These are phyloP conservation scores for Apiospora phragmitis DNA, from an alignment of 2,329 filamentous ascomycete genomes.

Conservation along the genomic window DNA sequence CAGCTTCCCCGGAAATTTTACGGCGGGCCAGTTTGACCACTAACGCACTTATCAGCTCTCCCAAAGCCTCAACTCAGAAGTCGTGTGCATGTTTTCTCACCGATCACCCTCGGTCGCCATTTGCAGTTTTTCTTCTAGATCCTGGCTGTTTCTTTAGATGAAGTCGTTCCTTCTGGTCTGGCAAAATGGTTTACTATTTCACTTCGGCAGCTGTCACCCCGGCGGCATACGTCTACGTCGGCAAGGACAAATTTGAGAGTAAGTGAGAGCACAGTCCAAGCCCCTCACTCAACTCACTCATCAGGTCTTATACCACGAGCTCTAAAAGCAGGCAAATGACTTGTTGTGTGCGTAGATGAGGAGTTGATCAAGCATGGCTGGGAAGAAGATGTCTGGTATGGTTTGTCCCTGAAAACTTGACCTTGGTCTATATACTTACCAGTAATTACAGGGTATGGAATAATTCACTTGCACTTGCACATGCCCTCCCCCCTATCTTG, in stretches of 20 bases:
- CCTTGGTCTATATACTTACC: not conserved
- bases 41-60: constrained; percentile 6
- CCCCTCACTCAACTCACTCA: not conserved
- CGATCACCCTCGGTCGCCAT: not conserved
- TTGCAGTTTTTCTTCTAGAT: not conserved
- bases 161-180: not conserved
- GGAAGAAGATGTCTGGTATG: constrained; percentile 92
- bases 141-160: not conserved
- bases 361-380: constrained; percentile 92
- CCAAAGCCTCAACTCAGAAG: not conserved
- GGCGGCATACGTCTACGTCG: constrained; percentile 87
- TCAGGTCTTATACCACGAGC: not conserved
- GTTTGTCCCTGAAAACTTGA: constrained; percentile 10
- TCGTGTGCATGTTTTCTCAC: not conserved
- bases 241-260: constrained; percentile 99
- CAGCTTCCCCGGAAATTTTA: not conserved
- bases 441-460: constrained; percentile 27
- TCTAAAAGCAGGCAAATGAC: not conserved
- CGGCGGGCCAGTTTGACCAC: constrained; percentile 1
- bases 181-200: constrained; percentile 89
- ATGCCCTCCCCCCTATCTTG: not conserved
- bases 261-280: constrained; percentile 24
- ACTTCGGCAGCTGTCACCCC: constrained; percentile 82
- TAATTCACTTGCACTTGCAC: not conserved
- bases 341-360: constrained; percentile 66